Base-by-base conservation (phyloP, 331 rosid species). In the Phaseolus coccineus region DNA sequence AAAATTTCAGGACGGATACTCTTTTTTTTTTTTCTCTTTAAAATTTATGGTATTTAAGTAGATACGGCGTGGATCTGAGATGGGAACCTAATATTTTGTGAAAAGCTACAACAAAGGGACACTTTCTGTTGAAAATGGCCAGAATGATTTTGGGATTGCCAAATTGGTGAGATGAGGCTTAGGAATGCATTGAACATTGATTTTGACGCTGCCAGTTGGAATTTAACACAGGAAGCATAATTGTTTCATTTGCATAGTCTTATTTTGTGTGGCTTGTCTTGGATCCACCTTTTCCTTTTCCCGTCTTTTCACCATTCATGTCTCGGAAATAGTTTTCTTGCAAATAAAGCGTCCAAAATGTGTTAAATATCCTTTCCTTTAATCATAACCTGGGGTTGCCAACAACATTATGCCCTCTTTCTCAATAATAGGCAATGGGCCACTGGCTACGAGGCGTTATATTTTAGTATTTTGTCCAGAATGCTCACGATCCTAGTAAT, bases 161-260 rank as follows among this genome's bases (percentile, higher is more conserved):
- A 84, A 78, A 74, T 80, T 80, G 64, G 77, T 51, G 82, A 78
- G 57, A 55, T 44, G 44, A 31, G 68, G 76, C 78, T 73, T 80
- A n/a, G 84, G 72, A 83, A 69, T 71, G 81, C 85, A 64, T 44
- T 51, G 15, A 55, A 67, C 70, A n/a, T 72, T 73, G 80, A 87
- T 81, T 88, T 67, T 77, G 71, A 76, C 24, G 66, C 78, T 79
- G 88, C 83, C 74, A 81, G 80, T 69, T 82, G 84, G 79, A 80
- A 79, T 35, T 80, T 52, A 63, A 39, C 40, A 14, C 67, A 62
- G 44, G 59, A 77, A 77, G 64, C 67, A 61, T 68, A 64, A 52
- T 86, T 40, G 65, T 71, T 62, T 76, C 68, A 71, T 55, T 69
- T 56, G 61, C 64, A 0, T 44, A 70, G 12, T 64, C 59, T 68